phyloP scores from a whole-genome alignment of 164 flowering plant species.

The Aristolochia californica region DNA sequence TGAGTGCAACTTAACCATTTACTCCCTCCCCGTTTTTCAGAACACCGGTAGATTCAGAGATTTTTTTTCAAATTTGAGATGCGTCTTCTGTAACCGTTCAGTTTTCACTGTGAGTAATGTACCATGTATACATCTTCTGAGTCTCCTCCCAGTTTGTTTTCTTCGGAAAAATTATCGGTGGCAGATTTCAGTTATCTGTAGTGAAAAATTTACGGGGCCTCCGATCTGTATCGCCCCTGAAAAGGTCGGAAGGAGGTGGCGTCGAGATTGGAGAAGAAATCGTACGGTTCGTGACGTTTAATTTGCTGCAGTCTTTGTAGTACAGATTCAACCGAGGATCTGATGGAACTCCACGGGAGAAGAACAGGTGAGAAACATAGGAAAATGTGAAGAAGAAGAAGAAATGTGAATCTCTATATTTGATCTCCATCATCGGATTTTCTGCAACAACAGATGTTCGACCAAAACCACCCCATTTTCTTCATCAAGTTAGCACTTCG shows the following conservation, averaged over 20 bases:
- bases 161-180: conserved; percentile 34
- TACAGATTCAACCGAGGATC: conserved; percentile 13
- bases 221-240: conserved; percentile 20
- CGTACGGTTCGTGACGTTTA: conserved; percentile 8
- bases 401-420: no score
- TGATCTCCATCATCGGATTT: no score
- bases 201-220: conserved; percentile 29
- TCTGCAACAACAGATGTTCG: no score
- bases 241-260: conserved; percentile 6
- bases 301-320: conserved; percentile 11
- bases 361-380: no score
- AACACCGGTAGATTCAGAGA: background rate
- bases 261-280: conserved; percentile 4
- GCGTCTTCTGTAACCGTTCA: no score
- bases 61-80: background rate
- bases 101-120: background rate
- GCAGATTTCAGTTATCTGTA: conserved; percentile 38
- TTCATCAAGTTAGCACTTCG: no score
- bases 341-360: background rate
- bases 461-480: no score
- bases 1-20: conserved; percentile 40
- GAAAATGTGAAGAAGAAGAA: no score
- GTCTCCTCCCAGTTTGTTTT: conserved; percentile 49
- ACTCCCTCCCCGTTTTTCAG: conserved; percentile 26
- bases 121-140: conserved; percentile 61